Percentiles rank a stretch among this genome's conserved stretches.
These are phyloP conservation scores for Ganoderma resinaceum DNA, from an alignment of 1,284 basidiomycete genomes.

Conservation along the genomic window DNA sequence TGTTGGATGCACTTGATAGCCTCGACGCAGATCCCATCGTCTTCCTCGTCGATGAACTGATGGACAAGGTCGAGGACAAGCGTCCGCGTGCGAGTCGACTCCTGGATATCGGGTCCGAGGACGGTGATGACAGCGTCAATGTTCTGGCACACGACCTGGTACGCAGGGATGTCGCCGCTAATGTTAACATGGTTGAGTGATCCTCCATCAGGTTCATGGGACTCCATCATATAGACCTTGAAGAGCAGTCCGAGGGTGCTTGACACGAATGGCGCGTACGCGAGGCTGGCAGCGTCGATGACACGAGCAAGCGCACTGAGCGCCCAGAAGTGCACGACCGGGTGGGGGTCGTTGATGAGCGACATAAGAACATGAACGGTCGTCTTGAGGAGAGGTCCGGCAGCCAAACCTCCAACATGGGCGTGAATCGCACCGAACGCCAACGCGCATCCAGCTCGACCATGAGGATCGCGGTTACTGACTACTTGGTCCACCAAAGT, in stretches of 20 bases:
- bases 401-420: conserved; percentile 92
- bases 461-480: conserved; percentile 92
- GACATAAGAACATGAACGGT: conserved; percentile 97
- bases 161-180: conserved; percentile 90
- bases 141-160: conserved; percentile 91
- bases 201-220: conserved; percentile 95
- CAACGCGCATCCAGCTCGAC: conserved; percentile 92
- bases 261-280: conserved; percentile 90
- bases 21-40: conserved; percentile 91
- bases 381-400: conserved; percentile 94
- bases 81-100: conserved; percentile 81
- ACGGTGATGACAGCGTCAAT: conserved; percentile 94
- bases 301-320: conserved; percentile 88
- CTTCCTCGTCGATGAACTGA: conserved; percentile 86
- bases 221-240: conserved; percentile 90
- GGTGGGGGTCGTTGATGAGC: conserved; percentile 95
- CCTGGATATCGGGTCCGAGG: conserved; percentile 95
- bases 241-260: conserved; percentile 92
- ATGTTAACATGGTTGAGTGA: conserved; percentile 85
- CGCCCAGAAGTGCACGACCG: conserved; percentile 95
- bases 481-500: conserved; percentile 96
- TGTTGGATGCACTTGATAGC: conserved; percentile 97
- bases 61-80: conserved; percentile 87
- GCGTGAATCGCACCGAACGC: conserved; percentile 96
- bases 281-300: conserved; percentile 91